phyloP scores from a whole-genome alignment of 345 rosid genomes.

The Noccaea caerulescens region DNA sequence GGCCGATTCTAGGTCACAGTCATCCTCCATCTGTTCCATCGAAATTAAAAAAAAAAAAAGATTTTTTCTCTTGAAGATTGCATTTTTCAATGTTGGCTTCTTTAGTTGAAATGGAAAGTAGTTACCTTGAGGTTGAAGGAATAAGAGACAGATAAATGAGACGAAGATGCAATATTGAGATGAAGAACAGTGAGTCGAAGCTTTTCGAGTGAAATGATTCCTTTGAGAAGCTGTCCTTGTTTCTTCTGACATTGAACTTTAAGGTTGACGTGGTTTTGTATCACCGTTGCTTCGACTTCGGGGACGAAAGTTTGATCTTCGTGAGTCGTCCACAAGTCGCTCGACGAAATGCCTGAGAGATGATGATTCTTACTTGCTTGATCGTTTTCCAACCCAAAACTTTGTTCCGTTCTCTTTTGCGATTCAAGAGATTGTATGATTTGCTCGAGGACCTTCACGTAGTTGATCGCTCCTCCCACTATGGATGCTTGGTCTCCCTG shows the following conservation, averaged over 20 bases:
- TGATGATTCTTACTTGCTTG: not conserved
- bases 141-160: constrained; percentile 53
- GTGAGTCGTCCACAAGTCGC: constrained; percentile 20
- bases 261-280: constrained; percentile 60
- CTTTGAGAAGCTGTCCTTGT: constrained; percentile 63
- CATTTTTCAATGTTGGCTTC: constrained; percentile 14
- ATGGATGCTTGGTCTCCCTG: constrained; percentile 90
- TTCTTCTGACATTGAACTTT: constrained; percentile 61
- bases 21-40: constrained; percentile 63
- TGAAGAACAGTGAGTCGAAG: constrained; percentile 69
- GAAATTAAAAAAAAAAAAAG: not conserved
- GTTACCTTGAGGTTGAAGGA: constrained; percentile 80
- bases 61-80: not conserved
- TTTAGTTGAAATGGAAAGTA: not conserved
- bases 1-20: constrained; percentile 57
- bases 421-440: constrained; percentile 65
- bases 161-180: constrained; percentile 58
- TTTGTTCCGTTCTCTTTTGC: constrained; percentile 47
- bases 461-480: constrained; percentile 84
- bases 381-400: constrained; percentile 14
- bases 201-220: constrained; percentile 66
- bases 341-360: constrained; percentile 41
- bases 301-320: constrained; percentile 41
- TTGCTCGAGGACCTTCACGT: constrained; percentile 78
- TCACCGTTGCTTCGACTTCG: constrained; percentile 57